A percentile compares a stretch with the other conserved stretches of the same genome.
These are phyloP conservation scores for Botrytis aclada DNA, from an alignment of 2,329 filamentous ascomycete species.

Conservation along the genomic window DNA sequence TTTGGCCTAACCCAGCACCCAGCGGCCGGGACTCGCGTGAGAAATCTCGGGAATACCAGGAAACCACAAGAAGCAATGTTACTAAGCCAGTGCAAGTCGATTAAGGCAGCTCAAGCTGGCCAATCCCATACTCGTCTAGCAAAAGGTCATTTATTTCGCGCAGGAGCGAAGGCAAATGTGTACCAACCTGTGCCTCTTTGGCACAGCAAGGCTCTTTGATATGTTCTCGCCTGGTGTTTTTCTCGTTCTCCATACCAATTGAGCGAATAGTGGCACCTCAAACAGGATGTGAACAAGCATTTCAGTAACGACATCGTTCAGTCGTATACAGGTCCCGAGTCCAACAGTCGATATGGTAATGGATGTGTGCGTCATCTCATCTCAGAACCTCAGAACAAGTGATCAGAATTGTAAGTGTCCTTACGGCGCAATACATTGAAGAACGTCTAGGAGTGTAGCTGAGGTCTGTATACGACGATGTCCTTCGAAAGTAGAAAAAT, in stretches of 20 bases:
- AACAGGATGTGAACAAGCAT: not conserved
- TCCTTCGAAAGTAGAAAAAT: not conserved
- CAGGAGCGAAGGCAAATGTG: not conserved
- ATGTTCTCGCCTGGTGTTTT: conserved; percentile 3
- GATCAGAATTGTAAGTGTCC: conserved; percentile 6
- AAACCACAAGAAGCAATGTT: not conserved
- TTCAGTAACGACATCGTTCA: not conserved
- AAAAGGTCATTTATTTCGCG: not conserved
- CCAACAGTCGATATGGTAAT: not conserved
- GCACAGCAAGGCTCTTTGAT: conserved; percentile 14
- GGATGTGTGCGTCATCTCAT: conserved; percentile 1
- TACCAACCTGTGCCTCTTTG: not conserved
- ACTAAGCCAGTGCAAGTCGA: not conserved
- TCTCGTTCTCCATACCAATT: not conserved
- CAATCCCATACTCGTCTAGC: not conserved
- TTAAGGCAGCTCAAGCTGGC: not conserved
- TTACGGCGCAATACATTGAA: not conserved
- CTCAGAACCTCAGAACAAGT: conserved; percentile 13
- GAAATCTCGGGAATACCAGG: not conserved
- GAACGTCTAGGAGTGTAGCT: not conserved
- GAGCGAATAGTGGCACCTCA: not conserved
- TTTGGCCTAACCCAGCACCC: not conserved
- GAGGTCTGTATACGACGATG: not conserved
- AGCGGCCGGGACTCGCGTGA: not conserved
- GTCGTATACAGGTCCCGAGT: not conserved